Evolutionary conservation across 73 alveolate species (phyloP).

Genomic region (Uronychia setigera): DNA sequence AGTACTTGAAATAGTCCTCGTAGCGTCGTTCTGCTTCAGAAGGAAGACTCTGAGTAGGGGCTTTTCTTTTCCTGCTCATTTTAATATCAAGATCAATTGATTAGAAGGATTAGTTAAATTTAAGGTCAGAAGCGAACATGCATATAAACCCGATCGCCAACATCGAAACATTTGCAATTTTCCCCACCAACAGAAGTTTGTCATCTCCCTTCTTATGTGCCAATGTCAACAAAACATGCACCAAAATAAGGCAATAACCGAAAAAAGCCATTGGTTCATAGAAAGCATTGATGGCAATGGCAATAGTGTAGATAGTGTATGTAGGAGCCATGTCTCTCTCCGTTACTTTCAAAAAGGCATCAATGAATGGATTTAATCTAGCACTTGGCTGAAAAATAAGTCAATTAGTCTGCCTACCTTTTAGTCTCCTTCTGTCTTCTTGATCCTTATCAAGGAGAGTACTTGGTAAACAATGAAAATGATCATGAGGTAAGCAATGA

Average conservation of each 20-base stretch:
- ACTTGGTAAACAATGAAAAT: not conserved
- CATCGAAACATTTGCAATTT: not conserved
- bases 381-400: not conserved
- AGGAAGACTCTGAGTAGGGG: not conserved
- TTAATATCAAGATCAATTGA: too few species aligned
- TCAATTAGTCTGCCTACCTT: not conserved
- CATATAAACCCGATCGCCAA: not conserved
- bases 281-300: not conserved
- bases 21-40: not conserved
- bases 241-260: not conserved
- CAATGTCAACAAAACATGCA: not conserved
- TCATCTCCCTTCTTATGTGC: not conserved
- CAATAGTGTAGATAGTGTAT: not conserved
- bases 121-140: not conserved
- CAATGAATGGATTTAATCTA: not conserved
- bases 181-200: not conserved
- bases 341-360: not conserved
- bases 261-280: not conserved
- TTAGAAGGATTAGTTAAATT: not conserved
- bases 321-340: constrained; percentile 2
- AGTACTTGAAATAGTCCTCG: not conserved
- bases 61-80: not conserved
- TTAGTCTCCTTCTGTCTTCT: not conserved
- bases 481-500: not conserved
- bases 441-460: not conserved